Conservation (phyloP, 805 yeast genomes). For the Brettanomyces nanus region DNA sequence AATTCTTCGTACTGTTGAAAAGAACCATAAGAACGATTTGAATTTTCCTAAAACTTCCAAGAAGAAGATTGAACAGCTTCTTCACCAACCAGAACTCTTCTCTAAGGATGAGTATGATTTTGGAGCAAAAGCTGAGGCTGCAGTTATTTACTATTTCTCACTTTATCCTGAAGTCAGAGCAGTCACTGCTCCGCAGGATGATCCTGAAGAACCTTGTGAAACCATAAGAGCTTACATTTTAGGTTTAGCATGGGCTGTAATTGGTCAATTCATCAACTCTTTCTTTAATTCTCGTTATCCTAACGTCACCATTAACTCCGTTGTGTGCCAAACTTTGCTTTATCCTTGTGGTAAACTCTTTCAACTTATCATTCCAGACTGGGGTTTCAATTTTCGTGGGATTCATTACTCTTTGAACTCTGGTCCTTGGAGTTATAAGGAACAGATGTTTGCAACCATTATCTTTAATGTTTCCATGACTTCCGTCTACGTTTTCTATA, state of each 20-base stretch:
- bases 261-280: conserved; percentile 53
- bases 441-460: conserved; percentile 56
- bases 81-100: not conserved
- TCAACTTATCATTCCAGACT: conserved; percentile 33
- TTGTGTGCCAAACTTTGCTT: conserved; percentile 51
- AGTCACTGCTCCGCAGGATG: conserved; percentile 46
- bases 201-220: conserved; percentile 39
- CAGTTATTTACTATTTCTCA: conserved; percentile 33
- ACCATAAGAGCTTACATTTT: conserved; percentile 26
- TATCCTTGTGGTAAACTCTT: conserved; percentile 51
- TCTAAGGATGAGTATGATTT: conserved; percentile 8
- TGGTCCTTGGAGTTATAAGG: conserved; percentile 58
- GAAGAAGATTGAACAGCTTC: not conserved
- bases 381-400: conserved; percentile 32
- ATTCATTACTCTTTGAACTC: conserved; percentile 39
- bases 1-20: conserved; percentile 20
- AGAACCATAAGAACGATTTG: conserved; percentile 24
- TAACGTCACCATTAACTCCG: conserved; percentile 38
- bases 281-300: conserved; percentile 55
- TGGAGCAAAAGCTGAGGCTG: conserved; percentile 26
- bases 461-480: conserved; percentile 29
- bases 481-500: conserved; percentile 27
- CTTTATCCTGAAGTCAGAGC: conserved; percentile 67
- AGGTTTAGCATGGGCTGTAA: conserved; percentile 20
- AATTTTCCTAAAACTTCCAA: conserved; percentile 20